Evolutionary conservation across 2,329 filamentous ascomycete species (phyloP).

Genomic region (Calonectria ilicicola): DNA sequence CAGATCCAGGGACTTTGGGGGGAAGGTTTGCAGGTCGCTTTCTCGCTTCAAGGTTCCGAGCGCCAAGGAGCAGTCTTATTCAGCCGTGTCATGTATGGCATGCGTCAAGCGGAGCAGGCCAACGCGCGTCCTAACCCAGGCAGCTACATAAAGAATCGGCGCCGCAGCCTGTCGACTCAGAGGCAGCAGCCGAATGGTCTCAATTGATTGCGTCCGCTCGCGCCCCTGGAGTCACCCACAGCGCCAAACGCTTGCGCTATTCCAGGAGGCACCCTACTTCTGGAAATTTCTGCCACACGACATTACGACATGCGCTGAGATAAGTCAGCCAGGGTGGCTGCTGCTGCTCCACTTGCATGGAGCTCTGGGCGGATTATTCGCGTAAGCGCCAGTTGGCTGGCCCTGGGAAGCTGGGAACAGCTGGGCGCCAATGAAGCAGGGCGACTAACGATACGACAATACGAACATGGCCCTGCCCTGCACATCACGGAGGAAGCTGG

Average conservation of each 20-base stretch:
- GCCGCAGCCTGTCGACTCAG: neutral
- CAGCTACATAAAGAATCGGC: neutral
- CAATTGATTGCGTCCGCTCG: neutral
- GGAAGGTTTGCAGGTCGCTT: neutral
- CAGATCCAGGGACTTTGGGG: neutral
- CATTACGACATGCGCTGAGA: conserved; percentile 15
- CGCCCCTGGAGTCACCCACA: neutral
- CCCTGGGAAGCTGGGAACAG: neutral
- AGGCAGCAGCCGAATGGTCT: neutral
- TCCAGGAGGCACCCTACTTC: conserved; percentile 15
- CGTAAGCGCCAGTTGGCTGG: conserved; percentile 8
- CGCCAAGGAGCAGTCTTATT: conserved; percentile 2
- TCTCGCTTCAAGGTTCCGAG: neutral
- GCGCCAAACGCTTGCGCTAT: neutral
- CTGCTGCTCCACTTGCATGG: conserved; percentile 10
- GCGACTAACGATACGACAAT: conserved; percentile 26
- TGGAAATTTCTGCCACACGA: conserved; percentile 19
- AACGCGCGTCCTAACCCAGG: conserved; percentile 17
- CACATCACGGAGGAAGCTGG: neutral
- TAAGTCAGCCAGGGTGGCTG: conserved; percentile 3
- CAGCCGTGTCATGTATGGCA: conserved; percentile 3
- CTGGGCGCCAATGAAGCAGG: conserved; percentile 6
- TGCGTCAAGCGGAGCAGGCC: conserved; percentile 4
- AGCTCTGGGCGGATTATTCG: conserved; percentile 10
- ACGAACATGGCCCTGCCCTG: conserved; percentile 19